Evolutionary conservation across 192 early-diverging fungal genomes (phyloP).

Genomic region (Physocladia obscura): DNA sequence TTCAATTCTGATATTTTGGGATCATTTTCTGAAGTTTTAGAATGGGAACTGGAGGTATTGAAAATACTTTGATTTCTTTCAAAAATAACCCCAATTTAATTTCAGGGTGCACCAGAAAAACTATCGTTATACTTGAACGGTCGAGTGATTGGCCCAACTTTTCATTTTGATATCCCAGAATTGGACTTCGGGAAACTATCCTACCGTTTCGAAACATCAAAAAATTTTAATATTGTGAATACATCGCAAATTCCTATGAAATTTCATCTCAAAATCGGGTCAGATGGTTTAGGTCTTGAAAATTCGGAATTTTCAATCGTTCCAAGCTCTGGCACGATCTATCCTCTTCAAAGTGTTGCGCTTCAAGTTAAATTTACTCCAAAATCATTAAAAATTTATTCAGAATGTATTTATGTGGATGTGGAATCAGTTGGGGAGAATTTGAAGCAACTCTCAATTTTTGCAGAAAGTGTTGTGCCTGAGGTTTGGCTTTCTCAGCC

Average conservation of each 20-base stretch:
- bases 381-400: constrained; percentile 36
- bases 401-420: constrained; percentile 41
- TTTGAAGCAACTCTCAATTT: constrained; percentile 37
- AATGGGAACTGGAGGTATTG: constrained; percentile 49
- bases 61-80: neutral
- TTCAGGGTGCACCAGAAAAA: constrained; percentile 46
- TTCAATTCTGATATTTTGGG: constrained; percentile 53
- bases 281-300: neutral
- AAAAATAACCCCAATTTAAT: neutral
- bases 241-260: constrained; percentile 58
- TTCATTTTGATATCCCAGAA: constrained; percentile 45
- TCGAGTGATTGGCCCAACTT: constrained; percentile 57
- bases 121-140: constrained; percentile 46
- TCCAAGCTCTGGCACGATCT: constrained; percentile 39
- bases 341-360: constrained; percentile 7
- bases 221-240: constrained; percentile 42
- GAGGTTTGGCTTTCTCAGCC: constrained; percentile 45
- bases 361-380: constrained; percentile 49
- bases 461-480: constrained; percentile 54
- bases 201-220: constrained; percentile 45
- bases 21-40: constrained; percentile 55
- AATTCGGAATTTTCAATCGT: constrained; percentile 39
- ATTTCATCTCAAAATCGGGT: constrained; percentile 33
- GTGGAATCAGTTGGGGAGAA: constrained; percentile 47
- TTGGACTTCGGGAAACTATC: constrained; percentile 48